Evolutionary conservation across 1,284 basidiomycete genomes (phyloP).

Genomic region (Cutaneotrichosporon cutaneum): DNA sequence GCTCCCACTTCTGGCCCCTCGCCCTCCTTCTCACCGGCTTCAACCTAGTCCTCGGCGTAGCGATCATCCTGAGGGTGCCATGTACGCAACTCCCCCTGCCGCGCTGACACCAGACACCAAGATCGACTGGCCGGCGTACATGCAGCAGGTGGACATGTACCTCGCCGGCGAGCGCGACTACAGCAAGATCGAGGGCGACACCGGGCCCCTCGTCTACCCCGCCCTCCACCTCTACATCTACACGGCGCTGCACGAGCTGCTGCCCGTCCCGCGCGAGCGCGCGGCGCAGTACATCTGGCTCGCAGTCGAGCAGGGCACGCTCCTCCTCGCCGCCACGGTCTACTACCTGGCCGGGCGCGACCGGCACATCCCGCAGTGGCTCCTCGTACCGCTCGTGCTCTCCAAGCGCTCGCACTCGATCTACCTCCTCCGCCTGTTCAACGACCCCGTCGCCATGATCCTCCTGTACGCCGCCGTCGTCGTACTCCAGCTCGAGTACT

Average conservation of each 20-base stretch:
- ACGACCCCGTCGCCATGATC: conserved; percentile 84
- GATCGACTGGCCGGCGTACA: conserved; percentile 71
- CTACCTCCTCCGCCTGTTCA: conserved; percentile 88
- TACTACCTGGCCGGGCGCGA: conserved; percentile 60
- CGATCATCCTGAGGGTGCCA: conserved; percentile 73
- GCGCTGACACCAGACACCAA: conserved; percentile 74
- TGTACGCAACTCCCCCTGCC: conserved; percentile 60
- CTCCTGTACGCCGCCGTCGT: conserved; percentile 53
- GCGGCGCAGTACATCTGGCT: conserved; percentile 78
- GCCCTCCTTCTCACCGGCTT: conserved; percentile 65
- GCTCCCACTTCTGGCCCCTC: conserved; percentile 65
- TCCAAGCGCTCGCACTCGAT: conserved; percentile 95
- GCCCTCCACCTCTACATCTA: conserved; percentile 90
- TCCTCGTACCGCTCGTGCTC: conserved; percentile 71
- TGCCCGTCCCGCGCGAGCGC: conserved; percentile 57
- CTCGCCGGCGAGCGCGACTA: conserved; percentile 83
- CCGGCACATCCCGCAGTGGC: conserved; percentile 67
- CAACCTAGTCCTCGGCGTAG: conserved; percentile 70
- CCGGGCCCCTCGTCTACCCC: conserved; percentile 93
- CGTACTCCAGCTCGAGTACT: conserved; percentile 63
- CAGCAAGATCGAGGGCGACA: conserved; percentile 79
- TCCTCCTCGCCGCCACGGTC: conserved; percentile 65
- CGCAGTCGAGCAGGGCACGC: conserved; percentile 66
- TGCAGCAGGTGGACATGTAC: conserved; percentile 74
- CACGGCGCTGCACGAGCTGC: conserved; percentile 64